Conservation (phyloP, 1,284 basidiomycete genomes). For the Entoloma clypeatum region DNA sequence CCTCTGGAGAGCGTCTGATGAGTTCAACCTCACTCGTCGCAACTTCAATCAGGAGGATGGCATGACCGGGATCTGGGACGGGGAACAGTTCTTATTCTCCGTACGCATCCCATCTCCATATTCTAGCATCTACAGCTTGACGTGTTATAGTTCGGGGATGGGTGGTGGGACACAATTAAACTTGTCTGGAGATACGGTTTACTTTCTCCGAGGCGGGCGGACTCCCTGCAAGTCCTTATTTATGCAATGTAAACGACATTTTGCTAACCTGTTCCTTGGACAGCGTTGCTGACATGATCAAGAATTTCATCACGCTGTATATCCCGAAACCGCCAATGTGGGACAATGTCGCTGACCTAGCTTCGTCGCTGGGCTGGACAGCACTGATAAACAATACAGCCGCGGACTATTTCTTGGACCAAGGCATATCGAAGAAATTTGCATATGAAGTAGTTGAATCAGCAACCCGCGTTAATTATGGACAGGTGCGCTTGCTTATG, state of each 20-base stretch:
- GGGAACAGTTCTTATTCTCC: conserved; percentile 63
- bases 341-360: conserved; percentile 58
- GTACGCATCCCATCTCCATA: conserved; percentile 35
- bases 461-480: conserved; percentile 87
- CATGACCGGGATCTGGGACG: conserved; percentile 80
- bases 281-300: conserved; percentile 58
- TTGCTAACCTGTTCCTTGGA: conserved; percentile 3
- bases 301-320: conserved; percentile 61
- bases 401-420: conserved; percentile 54
- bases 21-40: conserved; percentile 69
- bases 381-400: conserved; percentile 51
- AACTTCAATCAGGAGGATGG: conserved; percentile 47
- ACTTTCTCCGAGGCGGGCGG: conserved; percentile 56
- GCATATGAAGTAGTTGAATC: conserved; percentile 80
- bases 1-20: conserved; percentile 73
- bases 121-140: conserved; percentile 1
- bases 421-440: conserved; percentile 59
- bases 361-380: conserved; percentile 50
- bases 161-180: conserved; percentile 74
- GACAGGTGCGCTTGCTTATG: conserved; percentile 50
- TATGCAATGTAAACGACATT: conserved; percentile 4
- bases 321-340: conserved; percentile 57
- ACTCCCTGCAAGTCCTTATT: conserved; percentile 46
- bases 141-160: conserved; percentile 46
- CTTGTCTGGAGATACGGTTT: conserved; percentile 82